phyloP scores from a whole-genome alignment of 805 yeast species.

The Saccharomyces jurei region DNA sequence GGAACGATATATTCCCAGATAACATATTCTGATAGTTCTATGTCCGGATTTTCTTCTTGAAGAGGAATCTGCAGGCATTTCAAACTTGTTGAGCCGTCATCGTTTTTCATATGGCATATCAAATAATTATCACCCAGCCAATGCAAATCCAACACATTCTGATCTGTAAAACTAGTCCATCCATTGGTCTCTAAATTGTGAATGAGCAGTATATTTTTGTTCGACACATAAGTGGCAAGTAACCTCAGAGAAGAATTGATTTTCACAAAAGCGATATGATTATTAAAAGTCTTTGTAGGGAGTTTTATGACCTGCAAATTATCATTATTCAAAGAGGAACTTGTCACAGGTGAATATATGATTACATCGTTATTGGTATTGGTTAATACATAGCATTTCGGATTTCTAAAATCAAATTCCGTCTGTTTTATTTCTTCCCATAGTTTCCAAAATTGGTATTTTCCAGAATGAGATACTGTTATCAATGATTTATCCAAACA shows the following conservation, averaged over 20 bases:
- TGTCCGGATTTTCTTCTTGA: conserved; percentile 7
- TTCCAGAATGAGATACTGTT: conserved; percentile 15
- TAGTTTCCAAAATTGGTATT: conserved; percentile 21
- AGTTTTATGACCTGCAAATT: conserved; percentile 19
- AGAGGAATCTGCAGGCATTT: conserved; percentile 23
- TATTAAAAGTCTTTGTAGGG: conserved; percentile 28
- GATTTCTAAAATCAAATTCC: conserved; percentile 17
- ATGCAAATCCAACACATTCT: conserved; percentile 21
- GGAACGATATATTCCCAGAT: conserved; percentile 26
- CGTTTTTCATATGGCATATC: conserved; percentile 19
- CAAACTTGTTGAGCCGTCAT: conserved; percentile 13
- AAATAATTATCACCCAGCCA: conserved; percentile 29
- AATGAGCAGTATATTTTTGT: conserved; percentile 26
- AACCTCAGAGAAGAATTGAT: conserved; percentile 20
- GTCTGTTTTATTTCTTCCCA: conserved; percentile 22
- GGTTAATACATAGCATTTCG: conserved; percentile 16
- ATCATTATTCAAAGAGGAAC: conserved; percentile 14
- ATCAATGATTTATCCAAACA: conserved; percentile 13
- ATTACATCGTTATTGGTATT: conserved; percentile 25
- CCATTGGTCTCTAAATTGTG: conserved; percentile 21
- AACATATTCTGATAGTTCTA: conserved; percentile 10
- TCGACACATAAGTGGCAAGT: conserved; percentile 24
- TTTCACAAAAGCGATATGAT: conserved; percentile 17
- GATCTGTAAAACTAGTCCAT: conserved; percentile 25
- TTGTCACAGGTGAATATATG: conserved; percentile 22